A percentile compares a stretch with the other conserved stretches of the same genome.
These are phyloP conservation scores for Boletellus deceptivus DNA, from an alignment of 1,284 basidiomycete genomes.

Conservation along the genomic window DNA sequence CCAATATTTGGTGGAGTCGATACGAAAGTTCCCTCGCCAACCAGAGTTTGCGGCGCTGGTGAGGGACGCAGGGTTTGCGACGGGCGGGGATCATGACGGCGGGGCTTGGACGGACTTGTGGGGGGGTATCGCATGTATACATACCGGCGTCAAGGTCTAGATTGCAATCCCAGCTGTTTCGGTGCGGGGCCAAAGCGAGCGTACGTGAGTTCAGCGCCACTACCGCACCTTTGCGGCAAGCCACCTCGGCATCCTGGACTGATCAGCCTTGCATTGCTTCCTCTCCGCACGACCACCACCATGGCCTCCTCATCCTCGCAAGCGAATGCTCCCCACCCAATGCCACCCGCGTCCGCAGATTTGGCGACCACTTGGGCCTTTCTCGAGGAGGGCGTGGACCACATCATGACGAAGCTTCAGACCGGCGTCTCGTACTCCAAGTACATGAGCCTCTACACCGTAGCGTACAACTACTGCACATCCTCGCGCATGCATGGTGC, in stretches of 20 bases:
- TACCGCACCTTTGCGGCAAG: constrained; percentile 26
- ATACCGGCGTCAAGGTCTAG: constrained; percentile 77
- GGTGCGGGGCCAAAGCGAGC: not conserved
- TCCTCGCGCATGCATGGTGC: constrained; percentile 79
- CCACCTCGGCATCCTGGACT: constrained; percentile 5
- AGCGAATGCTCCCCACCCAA: constrained; percentile 30
- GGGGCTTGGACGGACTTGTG: constrained; percentile 87
- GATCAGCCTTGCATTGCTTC: constrained; percentile 8
- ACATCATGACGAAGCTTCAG: constrained; percentile 89
- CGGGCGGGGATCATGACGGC: constrained; percentile 77
- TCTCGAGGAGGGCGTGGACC: constrained; percentile 86
- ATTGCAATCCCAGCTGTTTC: constrained; percentile 28
- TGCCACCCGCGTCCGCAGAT: constrained; percentile 68
- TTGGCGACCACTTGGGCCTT: constrained; percentile 87
- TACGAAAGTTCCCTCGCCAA: constrained; percentile 92
- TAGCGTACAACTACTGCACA: constrained; percentile 97
- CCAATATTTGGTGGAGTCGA: constrained; percentile 97
- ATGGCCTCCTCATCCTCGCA: constrained; percentile 26
- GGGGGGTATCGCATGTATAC: constrained; percentile 83
- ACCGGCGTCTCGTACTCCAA: constrained; percentile 88
- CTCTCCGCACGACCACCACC: constrained; percentile 31
- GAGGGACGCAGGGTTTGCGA: constrained; percentile 79
- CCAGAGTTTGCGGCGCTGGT: constrained; percentile 91
- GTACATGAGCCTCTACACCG: constrained; percentile 92
- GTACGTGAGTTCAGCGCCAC: constrained; percentile 26